These are phyloP conservation scores for Aspergillus fumigatiaffinis DNA, from an alignment of 2,329 filamentous ascomycete species.

Conservation along the genomic window DNA sequence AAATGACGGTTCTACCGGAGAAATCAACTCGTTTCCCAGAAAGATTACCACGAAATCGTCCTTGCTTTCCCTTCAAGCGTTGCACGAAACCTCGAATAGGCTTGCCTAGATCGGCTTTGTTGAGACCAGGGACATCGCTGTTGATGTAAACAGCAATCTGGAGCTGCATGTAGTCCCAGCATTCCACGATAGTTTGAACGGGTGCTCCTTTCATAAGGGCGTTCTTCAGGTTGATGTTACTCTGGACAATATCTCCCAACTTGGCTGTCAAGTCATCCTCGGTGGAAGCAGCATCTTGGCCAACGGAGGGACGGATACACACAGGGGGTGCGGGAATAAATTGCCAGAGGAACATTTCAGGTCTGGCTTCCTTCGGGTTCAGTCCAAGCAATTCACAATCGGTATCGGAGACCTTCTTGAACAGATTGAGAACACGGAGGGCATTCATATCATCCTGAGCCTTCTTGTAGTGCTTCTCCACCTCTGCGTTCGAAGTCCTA, in stretches of 20 bases:
- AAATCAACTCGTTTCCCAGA: constrained; percentile 99
- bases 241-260: constrained; percentile 91
- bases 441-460: constrained; percentile 94
- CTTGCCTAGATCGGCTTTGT: constrained; percentile 81
- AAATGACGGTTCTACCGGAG: constrained; percentile 95
- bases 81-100: constrained; percentile 92
- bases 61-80: constrained; percentile 93
- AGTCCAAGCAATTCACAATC: constrained; percentile 92
- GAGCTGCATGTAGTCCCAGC: constrained; percentile 95
- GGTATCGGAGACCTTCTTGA: constrained; percentile 76
- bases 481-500: constrained; percentile 70
- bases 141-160: constrained; percentile 98
- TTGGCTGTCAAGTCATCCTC: constrained; percentile 97
- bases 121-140: constrained; percentile 89
- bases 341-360: constrained; percentile 98
- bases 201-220: constrained; percentile 79
- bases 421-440: constrained; percentile 80
- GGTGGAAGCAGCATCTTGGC: constrained; percentile 86
- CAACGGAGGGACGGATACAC: constrained; percentile 88
- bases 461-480: constrained; percentile 87
- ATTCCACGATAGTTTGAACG: constrained; percentile 88
- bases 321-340: constrained; percentile 91
- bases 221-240: constrained; percentile 80
- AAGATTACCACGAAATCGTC: constrained; percentile 91
- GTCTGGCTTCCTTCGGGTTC: constrained; percentile 78